Conservation (phyloP, 1,139 yeast genomes). For the Kurtzmaniella quercitrusa region DNA sequence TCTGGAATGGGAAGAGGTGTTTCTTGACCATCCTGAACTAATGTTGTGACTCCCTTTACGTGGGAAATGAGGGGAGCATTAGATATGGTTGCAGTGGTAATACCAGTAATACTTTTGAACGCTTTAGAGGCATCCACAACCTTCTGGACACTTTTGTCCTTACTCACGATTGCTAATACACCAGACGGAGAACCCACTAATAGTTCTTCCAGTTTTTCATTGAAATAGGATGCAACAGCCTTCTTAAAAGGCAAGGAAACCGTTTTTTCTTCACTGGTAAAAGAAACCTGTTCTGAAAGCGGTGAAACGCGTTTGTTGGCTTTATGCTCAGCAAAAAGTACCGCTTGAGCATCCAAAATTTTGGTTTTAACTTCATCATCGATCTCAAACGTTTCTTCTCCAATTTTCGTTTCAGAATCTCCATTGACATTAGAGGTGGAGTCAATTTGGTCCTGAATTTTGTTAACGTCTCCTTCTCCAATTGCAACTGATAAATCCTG, state of each 20-base stretch:
- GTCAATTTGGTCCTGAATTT: not conserved
- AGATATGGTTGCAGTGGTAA: constrained; percentile 3
- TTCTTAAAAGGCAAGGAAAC: constrained; percentile 13
- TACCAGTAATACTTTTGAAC: not conserved
- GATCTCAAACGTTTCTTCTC: constrained; percentile 8
- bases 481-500: constrained; percentile 40
- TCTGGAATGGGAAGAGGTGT: constrained; percentile 6
- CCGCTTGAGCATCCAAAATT: not conserved
- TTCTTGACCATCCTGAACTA: constrained; percentile 13
- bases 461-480: constrained; percentile 15
- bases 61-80: constrained; percentile 7
- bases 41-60: constrained; percentile 14
- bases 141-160: not conserved
- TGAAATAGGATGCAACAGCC: constrained; percentile 11
- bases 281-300: not conserved
- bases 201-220: constrained; percentile 13
- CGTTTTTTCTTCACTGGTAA: constrained; percentile 2
- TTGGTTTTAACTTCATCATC: not conserved
- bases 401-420: constrained; percentile 9
- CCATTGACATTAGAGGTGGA: not conserved
- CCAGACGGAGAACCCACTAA: constrained; percentile 23
- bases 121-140: constrained; percentile 3
- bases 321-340: not conserved
- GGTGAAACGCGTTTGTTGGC: not conserved
- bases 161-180: constrained; percentile 17